phyloP scores from a whole-genome alignment of 2,329 filamentous ascomycete genomes.

The Diplocarpon rosae region DNA sequence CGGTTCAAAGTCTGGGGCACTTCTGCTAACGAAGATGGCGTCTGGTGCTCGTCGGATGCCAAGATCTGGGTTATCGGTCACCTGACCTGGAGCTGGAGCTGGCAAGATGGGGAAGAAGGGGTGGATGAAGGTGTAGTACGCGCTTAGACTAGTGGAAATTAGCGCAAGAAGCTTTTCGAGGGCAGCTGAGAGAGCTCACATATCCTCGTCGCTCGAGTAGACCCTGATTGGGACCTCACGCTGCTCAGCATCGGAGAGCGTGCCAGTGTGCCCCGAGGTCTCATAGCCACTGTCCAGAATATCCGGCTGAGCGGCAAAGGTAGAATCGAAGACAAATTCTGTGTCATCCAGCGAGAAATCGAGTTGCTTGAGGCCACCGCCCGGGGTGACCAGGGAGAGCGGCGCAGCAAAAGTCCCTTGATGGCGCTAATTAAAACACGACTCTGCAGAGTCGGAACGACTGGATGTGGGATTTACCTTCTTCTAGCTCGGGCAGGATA shows the following conservation, averaged over 20 bases:
- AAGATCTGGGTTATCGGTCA: conserved; percentile 16
- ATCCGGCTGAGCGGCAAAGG: conserved; percentile 5
- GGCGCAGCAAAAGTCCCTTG: conserved; percentile 28
- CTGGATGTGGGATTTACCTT: conserved; percentile 6
- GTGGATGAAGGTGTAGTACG: conserved; percentile 42
- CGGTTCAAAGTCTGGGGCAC: conserved; percentile 30
- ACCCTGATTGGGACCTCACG: conserved; percentile 11
- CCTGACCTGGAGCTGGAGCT: conserved; percentile 27
- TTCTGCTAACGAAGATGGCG: conserved; percentile 27
- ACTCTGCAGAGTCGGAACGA: neutral
- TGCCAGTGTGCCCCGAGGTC: conserved; percentile 10
- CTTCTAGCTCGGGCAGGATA: conserved; percentile 9
- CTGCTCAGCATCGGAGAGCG: conserved; percentile 7
- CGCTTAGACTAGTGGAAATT: conserved; percentile 30
- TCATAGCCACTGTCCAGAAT: conserved; percentile 14
- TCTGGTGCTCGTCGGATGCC: conserved; percentile 20
- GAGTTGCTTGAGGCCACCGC: conserved; percentile 36
- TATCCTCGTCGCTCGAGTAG: conserved; percentile 21
- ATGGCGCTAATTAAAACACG: neutral
- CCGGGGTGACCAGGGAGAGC: conserved; percentile 27
- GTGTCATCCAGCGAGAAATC: conserved; percentile 34
- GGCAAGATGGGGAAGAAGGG: conserved; percentile 40
- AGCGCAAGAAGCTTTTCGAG: neutral
- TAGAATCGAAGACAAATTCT: conserved; percentile 10
- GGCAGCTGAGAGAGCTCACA: conserved; percentile 10